Conservation (phyloP, 2,329 filamentous ascomycete species). For the Mycosphaerella arachidis region DNA sequence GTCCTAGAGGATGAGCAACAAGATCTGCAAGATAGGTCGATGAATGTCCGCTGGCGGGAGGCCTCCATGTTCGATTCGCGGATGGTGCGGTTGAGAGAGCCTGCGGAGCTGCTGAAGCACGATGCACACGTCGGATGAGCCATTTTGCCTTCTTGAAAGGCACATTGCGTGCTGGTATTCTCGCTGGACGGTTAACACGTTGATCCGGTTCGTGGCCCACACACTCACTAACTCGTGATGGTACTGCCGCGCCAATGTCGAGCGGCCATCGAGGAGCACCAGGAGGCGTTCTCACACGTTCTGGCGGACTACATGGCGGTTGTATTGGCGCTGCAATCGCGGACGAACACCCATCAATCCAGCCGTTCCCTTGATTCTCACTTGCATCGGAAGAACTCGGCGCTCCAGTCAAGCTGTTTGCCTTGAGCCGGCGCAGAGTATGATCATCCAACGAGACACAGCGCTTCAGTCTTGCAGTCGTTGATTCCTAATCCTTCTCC, state of each 20-base stretch:
- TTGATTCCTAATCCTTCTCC: conserved; percentile 1
- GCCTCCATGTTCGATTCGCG: conserved; percentile 24
- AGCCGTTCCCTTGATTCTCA: not conserved
- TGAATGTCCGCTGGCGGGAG: conserved; percentile 30
- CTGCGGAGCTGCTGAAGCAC: not conserved
- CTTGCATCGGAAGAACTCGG: not conserved
- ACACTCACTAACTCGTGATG: not conserved
- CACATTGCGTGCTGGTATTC: not conserved
- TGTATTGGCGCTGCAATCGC: conserved; percentile 2
- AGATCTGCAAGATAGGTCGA: conserved; percentile 19
- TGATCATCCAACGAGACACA: conserved; percentile 26
- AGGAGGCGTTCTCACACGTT: conserved; percentile 25
- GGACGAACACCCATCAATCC: not conserved
- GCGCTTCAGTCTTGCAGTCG: not conserved
- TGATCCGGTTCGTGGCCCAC: not conserved
- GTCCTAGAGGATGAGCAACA: conserved; percentile 25
- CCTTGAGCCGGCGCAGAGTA: conserved; percentile 5
- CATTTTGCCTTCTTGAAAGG: not conserved
- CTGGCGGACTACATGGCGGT: conserved; percentile 23
- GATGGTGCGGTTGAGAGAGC: not conserved
- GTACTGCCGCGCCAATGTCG: not conserved
- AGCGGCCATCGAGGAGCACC: conserved; percentile 30
- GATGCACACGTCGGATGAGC: not conserved
- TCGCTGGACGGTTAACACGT: not conserved
- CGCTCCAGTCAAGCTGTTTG: not conserved